Evolutionary conservation across 306 rosid species (phyloP).

Genomic region (Fragaria nilgerrensis): DNA sequence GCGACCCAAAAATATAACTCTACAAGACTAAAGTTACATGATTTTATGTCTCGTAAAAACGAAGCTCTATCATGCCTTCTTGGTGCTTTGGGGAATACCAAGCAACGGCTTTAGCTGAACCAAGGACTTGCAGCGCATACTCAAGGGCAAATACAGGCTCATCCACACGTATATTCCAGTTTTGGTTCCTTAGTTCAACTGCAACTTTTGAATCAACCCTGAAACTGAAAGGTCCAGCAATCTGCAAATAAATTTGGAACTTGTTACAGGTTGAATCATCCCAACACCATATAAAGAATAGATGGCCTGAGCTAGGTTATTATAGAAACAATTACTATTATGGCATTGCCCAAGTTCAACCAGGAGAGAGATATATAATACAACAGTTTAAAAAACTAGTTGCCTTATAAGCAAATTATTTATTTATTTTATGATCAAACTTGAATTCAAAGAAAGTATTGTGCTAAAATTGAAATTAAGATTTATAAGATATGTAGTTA

Average conservation of each 20-base stretch:
- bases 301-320: background rate
- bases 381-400: background rate
- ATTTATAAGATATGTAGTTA: constrained; percentile 29
- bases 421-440: background rate
- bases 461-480: background rate
- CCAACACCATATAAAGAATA: background rate
- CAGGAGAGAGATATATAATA: background rate
- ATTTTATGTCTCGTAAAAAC: constrained; percentile 67
- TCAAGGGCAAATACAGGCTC: constrained; percentile 81
- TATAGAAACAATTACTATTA: background rate
- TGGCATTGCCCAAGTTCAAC: background rate
- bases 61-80: constrained; percentile 93
- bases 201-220: constrained; percentile 75
- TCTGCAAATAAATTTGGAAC: constrained; percentile 42
- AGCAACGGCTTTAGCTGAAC: constrained; percentile 93
- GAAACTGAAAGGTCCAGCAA: constrained; percentile 79
- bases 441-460: background rate
- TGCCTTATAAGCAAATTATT: background rate
- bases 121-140: constrained; percentile 76
- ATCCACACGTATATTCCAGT: constrained; percentile 36
- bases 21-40: background rate
- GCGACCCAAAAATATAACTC: constrained; percentile 1
- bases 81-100: constrained; percentile 84
- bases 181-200: constrained; percentile 53
- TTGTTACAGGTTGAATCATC: constrained; percentile 1